A percentile compares a stretch with the other conserved stretches of the same genome.
phyloP scores from a whole-genome alignment of 2,329 filamentous ascomycete genomes.

The Penicillium crustosum region DNA sequence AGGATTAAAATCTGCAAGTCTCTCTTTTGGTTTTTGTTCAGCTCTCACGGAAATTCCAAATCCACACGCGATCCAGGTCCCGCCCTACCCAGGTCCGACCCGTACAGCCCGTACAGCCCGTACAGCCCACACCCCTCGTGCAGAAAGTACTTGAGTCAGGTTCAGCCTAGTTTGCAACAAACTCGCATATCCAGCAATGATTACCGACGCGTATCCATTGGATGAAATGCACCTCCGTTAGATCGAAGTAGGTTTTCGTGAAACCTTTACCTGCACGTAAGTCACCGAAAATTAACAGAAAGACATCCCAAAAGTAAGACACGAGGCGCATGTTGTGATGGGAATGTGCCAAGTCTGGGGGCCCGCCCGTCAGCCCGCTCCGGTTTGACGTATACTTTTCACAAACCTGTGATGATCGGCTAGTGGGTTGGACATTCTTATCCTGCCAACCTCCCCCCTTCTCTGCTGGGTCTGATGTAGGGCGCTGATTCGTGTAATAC shows the following conservation, averaged over 20 bases:
- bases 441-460: slow-evolving; percentile 10
- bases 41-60: slow-evolving; percentile 1
- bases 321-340: slow-evolving; percentile 1
- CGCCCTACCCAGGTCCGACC: no score
- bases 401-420: slow-evolving; percentile 21
- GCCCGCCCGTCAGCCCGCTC: slow-evolving; percentile 11
- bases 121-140: slow-evolving; percentile 6
- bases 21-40: slow-evolving; percentile 5
- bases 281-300: neutral
- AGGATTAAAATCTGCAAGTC: neutral
- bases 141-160: slow-evolving; percentile 7
- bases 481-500: slow-evolving; percentile 16
- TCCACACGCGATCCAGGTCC: slow-evolving; percentile 1
- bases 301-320: neutral
- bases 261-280: neutral
- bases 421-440: slow-evolving; percentile 12
- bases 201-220: slow-evolving; percentile 12
- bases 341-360: slow-evolving; percentile 14
- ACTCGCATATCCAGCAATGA: slow-evolving; percentile 10
- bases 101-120: slow-evolving; percentile 1
- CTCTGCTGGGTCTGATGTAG: slow-evolving; percentile 5
- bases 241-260: neutral
- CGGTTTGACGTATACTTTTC: slow-evolving; percentile 22
- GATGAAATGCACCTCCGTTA: slow-evolving; percentile 6
- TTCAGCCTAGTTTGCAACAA: slow-evolving; percentile 17